A percentile compares a stretch with the other conserved stretches of the same genome.
Conservation (phyloP, 139 green algal species). For the Tetraselmis chui region DNA sequence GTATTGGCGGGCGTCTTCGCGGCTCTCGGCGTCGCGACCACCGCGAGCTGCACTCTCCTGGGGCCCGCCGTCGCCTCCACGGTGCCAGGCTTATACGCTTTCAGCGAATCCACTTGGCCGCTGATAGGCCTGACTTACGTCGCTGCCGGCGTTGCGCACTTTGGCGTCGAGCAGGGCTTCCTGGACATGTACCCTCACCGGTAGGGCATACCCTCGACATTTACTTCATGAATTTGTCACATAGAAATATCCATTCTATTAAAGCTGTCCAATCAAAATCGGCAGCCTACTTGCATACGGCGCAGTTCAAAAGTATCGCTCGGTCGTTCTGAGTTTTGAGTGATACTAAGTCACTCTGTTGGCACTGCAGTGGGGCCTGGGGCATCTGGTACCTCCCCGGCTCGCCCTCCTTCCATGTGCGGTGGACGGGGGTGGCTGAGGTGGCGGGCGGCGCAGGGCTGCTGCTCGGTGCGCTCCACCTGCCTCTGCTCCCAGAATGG, state of each 20-base stretch:
- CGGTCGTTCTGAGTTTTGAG: too few species aligned
- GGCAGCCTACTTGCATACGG: too few species aligned
- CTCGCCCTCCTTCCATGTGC: conserved; percentile 21
- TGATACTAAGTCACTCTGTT: too few species aligned
- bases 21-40: not conserved
- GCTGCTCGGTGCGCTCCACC: not conserved
- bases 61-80: not conserved
- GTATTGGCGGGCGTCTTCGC: not conserved
- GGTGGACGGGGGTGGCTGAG: conserved; percentile 26
- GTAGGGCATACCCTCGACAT: too few species aligned
- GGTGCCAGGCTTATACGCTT: not conserved
- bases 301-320: too few species aligned
- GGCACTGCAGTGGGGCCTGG: conserved; percentile 4
- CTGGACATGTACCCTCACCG: not conserved
- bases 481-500: conserved; percentile 15
- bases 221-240: too few species aligned
- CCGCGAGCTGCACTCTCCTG: not conserved
- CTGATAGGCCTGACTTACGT: not conserved
- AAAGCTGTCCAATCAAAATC: too few species aligned
- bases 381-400: conserved; percentile 21
- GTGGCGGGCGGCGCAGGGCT: conserved; percentile 13
- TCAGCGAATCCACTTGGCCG: not conserved
- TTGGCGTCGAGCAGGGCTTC: not conserved
- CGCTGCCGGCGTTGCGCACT: not conserved
- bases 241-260: too few species aligned